A percentile compares a stretch with the other conserved stretches of the same genome.
These are phyloP conservation scores for Guadua angustifolia DNA, from an alignment of 176 grass and related monocot genomes.

Conservation along the genomic window DNA sequence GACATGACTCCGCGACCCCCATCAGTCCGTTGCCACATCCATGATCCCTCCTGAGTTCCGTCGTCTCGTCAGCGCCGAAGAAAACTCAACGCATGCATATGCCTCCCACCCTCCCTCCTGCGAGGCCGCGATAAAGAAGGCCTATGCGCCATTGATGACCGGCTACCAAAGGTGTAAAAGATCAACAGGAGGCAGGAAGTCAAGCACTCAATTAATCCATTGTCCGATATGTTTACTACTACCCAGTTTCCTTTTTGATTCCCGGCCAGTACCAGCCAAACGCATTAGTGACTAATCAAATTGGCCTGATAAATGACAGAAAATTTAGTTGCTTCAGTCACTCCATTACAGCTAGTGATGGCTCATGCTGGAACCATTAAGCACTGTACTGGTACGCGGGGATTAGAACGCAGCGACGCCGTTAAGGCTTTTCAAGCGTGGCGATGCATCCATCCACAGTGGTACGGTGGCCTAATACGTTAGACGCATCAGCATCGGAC, in stretches of 20 bases:
- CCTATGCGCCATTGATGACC: slow-evolving; percentile 44
- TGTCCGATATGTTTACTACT: slow-evolving; percentile 38
- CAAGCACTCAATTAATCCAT: slow-evolving; percentile 49
- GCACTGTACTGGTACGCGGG: neutral
- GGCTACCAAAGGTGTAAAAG: slow-evolving; percentile 31
- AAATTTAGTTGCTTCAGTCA: slow-evolving; percentile 40
- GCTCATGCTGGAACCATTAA: slow-evolving; percentile 24
- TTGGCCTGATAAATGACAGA: slow-evolving; percentile 45
- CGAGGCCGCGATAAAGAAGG: slow-evolving; percentile 32
- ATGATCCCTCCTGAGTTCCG: neutral
- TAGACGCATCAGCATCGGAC: neutral
- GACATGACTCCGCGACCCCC: slow-evolving; percentile 21
- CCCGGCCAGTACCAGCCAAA: slow-evolving; percentile 25
- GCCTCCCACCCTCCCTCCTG: neutral
- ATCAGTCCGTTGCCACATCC: neutral
- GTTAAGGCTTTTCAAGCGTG: neutral
- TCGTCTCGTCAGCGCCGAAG: slow-evolving; percentile 14
- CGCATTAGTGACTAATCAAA: slow-evolving; percentile 28
- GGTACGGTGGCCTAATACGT: neutral
- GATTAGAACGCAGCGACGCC: slow-evolving; percentile 26
- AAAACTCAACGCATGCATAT: neutral
- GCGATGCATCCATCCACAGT: neutral
- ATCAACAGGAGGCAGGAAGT: slow-evolving; percentile 48
- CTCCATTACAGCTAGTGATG: slow-evolving; percentile 1
- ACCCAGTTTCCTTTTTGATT: neutral